Conservation (phyloP, 1,284 basidiomycete genomes). For the Schizophyllum amplum region DNA sequence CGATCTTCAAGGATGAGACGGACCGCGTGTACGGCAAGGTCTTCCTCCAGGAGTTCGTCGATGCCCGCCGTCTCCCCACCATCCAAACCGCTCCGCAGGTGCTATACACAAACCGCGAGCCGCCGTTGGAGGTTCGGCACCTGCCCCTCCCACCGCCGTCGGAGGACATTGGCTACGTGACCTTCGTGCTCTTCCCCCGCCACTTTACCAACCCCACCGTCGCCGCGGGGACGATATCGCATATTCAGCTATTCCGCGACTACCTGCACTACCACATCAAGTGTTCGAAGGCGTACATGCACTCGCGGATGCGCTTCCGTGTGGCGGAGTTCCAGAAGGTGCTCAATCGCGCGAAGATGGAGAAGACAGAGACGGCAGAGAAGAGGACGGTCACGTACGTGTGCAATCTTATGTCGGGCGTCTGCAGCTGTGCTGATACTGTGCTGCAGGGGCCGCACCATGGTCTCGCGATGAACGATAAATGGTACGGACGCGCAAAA, state of each 20-base stretch:
- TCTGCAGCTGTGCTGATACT: not conserved
- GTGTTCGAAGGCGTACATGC: conserved; percentile 99
- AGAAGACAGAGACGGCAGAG: conserved; percentile 69
- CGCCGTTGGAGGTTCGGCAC: conserved; percentile 92
- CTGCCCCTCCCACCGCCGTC: conserved; percentile 73
- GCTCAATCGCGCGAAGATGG: conserved; percentile 96
- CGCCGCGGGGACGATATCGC: conserved; percentile 84
- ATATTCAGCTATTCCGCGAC: conserved; percentile 96
- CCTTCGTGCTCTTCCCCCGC: conserved; percentile 96
- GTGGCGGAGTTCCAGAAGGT: conserved; percentile 98
- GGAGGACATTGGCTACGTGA: conserved; percentile 96
- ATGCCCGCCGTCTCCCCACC: conserved; percentile 86
- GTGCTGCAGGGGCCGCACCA: not conserved
- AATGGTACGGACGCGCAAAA: not conserved
- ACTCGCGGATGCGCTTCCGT: conserved; percentile 92
- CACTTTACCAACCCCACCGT: conserved; percentile 80
- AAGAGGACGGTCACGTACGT: conserved; percentile 88
- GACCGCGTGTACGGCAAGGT: conserved; percentile 96
- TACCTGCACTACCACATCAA: conserved; percentile 99
- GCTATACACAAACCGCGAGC: conserved; percentile 92
- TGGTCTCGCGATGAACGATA: not conserved
- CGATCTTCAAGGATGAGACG: conserved; percentile 95
- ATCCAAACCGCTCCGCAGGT: conserved; percentile 98
- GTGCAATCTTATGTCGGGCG: not conserved
- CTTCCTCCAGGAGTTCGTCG: conserved; percentile 98